These are phyloP conservation scores for Glebionis coronaria DNA, from an alignment of 129 eudicot species.

Conservation along the genomic window DNA sequence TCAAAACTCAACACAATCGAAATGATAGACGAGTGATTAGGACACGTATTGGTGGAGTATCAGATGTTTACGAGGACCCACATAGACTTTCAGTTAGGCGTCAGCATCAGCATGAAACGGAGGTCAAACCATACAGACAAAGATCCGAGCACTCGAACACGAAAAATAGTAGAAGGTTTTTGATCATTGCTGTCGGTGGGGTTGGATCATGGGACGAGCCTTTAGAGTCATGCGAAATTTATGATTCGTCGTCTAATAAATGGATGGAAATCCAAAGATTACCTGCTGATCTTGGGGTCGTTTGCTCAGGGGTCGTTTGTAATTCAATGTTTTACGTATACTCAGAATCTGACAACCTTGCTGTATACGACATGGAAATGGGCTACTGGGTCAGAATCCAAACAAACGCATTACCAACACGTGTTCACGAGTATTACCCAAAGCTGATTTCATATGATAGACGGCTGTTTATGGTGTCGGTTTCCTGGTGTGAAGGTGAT, in stretches of 20 bases:
- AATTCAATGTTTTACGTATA: slow-evolving; percentile 64
- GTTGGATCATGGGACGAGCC: slow-evolving; percentile 94
- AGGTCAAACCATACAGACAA: slow-evolving; percentile 39
- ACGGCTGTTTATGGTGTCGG: slow-evolving; percentile 77
- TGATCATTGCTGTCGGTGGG: slow-evolving; percentile 84
- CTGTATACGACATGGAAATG: slow-evolving; percentile 65
- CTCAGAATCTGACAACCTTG: slow-evolving; percentile 75
- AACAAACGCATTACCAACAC: slow-evolving; percentile 50
- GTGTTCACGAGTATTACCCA: slow-evolving; percentile 88
- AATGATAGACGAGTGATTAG: slow-evolving; percentile 58
- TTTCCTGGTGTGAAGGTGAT: slow-evolving; percentile 99
- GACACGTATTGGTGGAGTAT: slow-evolving; percentile 72
- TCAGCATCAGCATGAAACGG: slow-evolving; percentile 58
- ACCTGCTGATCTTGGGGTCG: slow-evolving; percentile 76
- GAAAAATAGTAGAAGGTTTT: slow-evolving; percentile 51
- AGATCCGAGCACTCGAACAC: slow-evolving; percentile 32
- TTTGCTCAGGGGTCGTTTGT: slow-evolving; percentile 73
- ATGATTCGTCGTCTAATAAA: slow-evolving; percentile 70
- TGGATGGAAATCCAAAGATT: slow-evolving; percentile 77
- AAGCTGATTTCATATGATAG: slow-evolving; percentile 57
- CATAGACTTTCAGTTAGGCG: slow-evolving; percentile 89
- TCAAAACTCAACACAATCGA: slow-evolving; percentile 49
- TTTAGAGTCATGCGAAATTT: slow-evolving; percentile 76
- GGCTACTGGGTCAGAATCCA: slow-evolving; percentile 77
- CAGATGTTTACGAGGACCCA: slow-evolving; percentile 96